phyloP scores from a whole-genome alignment of 2,329 filamentous ascomycete genomes.

The Lachnellula arida region DNA sequence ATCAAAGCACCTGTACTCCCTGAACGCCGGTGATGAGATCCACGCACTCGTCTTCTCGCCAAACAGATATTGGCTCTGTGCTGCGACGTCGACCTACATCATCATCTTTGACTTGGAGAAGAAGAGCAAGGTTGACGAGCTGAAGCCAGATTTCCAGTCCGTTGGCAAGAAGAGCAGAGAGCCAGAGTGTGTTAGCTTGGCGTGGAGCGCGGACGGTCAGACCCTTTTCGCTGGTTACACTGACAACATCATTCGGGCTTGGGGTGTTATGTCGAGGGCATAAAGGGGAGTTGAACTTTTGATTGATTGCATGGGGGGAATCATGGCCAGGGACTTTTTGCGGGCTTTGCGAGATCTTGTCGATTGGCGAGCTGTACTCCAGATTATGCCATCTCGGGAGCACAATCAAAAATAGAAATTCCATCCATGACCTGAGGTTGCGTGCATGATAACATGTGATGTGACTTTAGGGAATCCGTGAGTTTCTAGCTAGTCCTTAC shows the following conservation, averaged over 20 bases:
- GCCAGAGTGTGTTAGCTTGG: slow-evolving; percentile 95
- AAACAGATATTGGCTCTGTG: slow-evolving; percentile 99
- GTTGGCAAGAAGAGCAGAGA: slow-evolving; percentile 99
- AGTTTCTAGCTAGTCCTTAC: not conserved
- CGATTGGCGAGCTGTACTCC: slow-evolving; percentile 31
- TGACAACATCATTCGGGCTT: slow-evolving; percentile 97
- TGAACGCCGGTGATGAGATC: slow-evolving; percentile 99
- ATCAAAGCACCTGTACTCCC: slow-evolving; percentile 99
- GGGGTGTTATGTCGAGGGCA: slow-evolving; percentile 95
- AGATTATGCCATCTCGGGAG: slow-evolving; percentile 30
- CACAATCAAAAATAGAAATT: slow-evolving; percentile 29
- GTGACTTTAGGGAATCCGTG: not conserved
- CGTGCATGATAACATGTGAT: not conserved
- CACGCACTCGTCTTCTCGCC: slow-evolving; percentile 99
- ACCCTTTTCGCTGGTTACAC: slow-evolving; percentile 99
- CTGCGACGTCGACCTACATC: slow-evolving; percentile 93
- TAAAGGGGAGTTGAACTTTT: slow-evolving; percentile 40
- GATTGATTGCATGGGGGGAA: slow-evolving; percentile 22
- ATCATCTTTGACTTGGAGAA: slow-evolving; percentile 99
- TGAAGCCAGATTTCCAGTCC: slow-evolving; percentile 96
- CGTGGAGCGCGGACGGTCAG: slow-evolving; percentile 98
- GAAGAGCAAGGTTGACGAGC: slow-evolving; percentile 99
- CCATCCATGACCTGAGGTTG: not conserved
- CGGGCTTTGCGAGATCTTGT: slow-evolving; percentile 30
- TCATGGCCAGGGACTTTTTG: slow-evolving; percentile 29